phyloP scores from a whole-genome alignment of 108 stramenopile species.

The Nitzschia palea region DNA sequence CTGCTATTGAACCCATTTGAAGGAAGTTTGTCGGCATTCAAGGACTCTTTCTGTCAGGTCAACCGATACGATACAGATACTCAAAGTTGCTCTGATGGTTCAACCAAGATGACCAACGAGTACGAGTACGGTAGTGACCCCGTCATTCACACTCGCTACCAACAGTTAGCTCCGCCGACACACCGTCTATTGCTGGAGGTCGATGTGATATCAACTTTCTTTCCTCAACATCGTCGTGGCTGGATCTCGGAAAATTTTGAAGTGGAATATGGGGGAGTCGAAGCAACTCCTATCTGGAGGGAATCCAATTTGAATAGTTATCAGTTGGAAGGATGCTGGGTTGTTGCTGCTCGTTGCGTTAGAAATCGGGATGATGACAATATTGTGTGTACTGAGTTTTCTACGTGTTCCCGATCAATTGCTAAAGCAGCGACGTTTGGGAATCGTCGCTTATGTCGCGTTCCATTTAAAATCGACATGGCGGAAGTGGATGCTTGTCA shows the following conservation, averaged over 20 bases:
- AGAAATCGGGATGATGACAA: not conserved
- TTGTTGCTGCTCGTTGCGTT: conserved; percentile 40
- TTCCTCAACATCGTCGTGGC: too few relatives aligned
- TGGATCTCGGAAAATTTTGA: conserved; percentile 48
- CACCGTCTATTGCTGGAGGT: conserved; percentile 41
- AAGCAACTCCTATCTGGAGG: conserved; percentile 41
- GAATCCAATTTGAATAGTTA: not conserved
- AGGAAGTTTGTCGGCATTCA: conserved; percentile 40
- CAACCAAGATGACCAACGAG: too few relatives aligned
- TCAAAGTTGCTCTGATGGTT: too few relatives aligned
- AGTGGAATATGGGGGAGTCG: conserved; percentile 49
- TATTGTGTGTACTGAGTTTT: not conserved
- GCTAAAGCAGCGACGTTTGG: not conserved
- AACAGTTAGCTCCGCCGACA: not conserved
- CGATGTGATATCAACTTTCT: conserved; percentile 50
- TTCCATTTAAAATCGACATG: conserved; percentile 27
- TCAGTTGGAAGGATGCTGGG: conserved; percentile 13
- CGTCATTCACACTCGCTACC: too few relatives aligned
- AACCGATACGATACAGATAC: too few relatives aligned
- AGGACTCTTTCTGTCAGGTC: conserved; percentile 30
- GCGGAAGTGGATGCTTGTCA: conserved; percentile 50
- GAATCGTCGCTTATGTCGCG: conserved; percentile 31
- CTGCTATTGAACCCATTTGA: conserved; percentile 62
- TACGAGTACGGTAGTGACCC: too few relatives aligned
- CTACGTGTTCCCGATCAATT: not conserved